These are phyloP conservation scores for Candida gorgasii DNA, from an alignment of 805 yeast species.

Conservation along the genomic window DNA sequence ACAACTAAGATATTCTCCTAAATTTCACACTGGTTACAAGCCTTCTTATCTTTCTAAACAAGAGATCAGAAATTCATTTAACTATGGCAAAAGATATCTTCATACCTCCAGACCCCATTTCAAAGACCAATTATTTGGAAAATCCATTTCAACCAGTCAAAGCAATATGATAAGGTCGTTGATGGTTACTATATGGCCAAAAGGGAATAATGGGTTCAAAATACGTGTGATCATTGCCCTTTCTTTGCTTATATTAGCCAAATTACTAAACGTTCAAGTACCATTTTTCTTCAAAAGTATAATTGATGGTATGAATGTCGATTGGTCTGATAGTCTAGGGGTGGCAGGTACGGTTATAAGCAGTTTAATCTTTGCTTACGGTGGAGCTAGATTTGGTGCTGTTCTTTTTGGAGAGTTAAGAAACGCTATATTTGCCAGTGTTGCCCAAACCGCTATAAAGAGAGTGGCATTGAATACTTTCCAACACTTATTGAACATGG, in stretches of 20 bases:
- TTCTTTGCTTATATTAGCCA: conserved; percentile 71
- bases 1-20: background rate
- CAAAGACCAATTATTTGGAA: conserved; percentile 24
- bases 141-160: conserved; percentile 41
- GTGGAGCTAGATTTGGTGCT: conserved; percentile 91
- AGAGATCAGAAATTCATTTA: background rate
- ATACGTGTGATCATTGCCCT: conserved; percentile 77
- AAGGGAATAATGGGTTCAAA: conserved; percentile 62
- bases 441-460: conserved; percentile 91
- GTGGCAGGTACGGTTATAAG: conserved; percentile 67
- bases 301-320: conserved; percentile 90
- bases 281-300: conserved; percentile 89
- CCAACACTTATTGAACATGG: conserved; percentile 77
- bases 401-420: conserved; percentile 92
- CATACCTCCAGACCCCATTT: conserved; percentile 1
- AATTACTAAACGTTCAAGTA: conserved; percentile 88
- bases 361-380: conserved; percentile 77
- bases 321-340: conserved; percentile 68
- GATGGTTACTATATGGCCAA: conserved; percentile 79
- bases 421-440: conserved; percentile 93
- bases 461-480: conserved; percentile 88
- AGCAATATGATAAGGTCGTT: conserved; percentile 62
- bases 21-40: background rate
- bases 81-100: conserved; percentile 5
- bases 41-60: background rate